Evolutionary conservation across 2,329 filamentous ascomycete species (phyloP).

Genomic region (Arthrinium phaeospermum): DNA sequence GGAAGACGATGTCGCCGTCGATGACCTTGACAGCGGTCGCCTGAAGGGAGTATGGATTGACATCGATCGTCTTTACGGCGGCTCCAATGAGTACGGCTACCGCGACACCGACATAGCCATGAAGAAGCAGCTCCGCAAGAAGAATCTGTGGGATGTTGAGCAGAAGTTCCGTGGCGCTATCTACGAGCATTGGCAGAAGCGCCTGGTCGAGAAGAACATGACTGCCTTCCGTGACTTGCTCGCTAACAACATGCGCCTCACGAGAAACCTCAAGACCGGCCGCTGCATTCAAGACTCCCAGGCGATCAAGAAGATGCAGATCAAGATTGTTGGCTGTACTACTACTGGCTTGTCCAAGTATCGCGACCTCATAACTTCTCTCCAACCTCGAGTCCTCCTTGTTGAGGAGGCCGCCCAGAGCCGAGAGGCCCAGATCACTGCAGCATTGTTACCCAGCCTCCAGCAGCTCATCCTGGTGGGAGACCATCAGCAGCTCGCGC

Average conservation of each 20-base stretch:
- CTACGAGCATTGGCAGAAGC: slow-evolving; percentile 68
- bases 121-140: slow-evolving; percentile 44
- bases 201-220: slow-evolving; percentile 51
- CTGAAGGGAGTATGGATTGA: slow-evolving; percentile 51
- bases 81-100: slow-evolving; percentile 34
- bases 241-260: slow-evolving; percentile 53
- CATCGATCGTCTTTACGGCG: slow-evolving; percentile 49
- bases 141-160: slow-evolving; percentile 67
- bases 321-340: slow-evolving; percentile 69
- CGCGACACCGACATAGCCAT: slow-evolving; percentile 35
- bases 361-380: slow-evolving; percentile 68
- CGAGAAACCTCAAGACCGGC: slow-evolving; percentile 59
- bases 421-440: slow-evolving; percentile 64
- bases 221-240: slow-evolving; percentile 54
- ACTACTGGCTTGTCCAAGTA: slow-evolving; percentile 86
- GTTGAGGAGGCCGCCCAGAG: slow-evolving; percentile 85
- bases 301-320: slow-evolving; percentile 41
- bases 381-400: slow-evolving; percentile 71
- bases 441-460: slow-evolving; percentile 56
- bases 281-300: slow-evolving; percentile 63
- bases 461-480: slow-evolving; percentile 68
- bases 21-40: slow-evolving; percentile 42
- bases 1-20: slow-evolving; percentile 40
- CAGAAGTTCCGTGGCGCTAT: slow-evolving; percentile 62
- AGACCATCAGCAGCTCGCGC: slow-evolving; percentile 81